Percentiles rank a stretch among this genome's conserved stretches.
These are phyloP conservation scores for Aspergillus ochraceoroseus DNA, from an alignment of 2,329 filamentous ascomycete genomes.

Conservation along the genomic window DNA sequence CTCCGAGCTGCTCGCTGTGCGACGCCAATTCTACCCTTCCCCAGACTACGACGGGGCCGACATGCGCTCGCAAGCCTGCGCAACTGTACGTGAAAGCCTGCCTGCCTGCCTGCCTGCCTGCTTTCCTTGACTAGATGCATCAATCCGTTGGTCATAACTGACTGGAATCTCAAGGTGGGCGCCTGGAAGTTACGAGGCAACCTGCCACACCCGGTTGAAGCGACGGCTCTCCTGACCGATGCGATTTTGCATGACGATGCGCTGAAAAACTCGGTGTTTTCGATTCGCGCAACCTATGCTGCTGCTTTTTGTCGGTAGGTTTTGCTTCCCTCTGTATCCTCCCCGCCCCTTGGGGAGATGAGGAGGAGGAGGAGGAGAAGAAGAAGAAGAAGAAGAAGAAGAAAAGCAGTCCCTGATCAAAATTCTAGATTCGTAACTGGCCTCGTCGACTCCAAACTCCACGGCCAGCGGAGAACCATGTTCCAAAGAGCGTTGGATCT, in stretches of 20 bases:
- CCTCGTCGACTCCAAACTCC: constrained; percentile 43
- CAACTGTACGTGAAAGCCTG: constrained; percentile 31
- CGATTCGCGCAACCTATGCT: constrained; percentile 44
- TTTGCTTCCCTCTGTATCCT: not conserved
- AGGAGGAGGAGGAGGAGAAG: no score
- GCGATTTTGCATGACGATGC: constrained; percentile 44
- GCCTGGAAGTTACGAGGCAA: constrained; percentile 45
- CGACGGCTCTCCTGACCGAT: constrained; percentile 45
- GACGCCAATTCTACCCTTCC: constrained; percentile 39
- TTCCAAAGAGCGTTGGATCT: constrained; percentile 42
- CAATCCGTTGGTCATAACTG: no score
- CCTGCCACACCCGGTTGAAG: constrained; percentile 45
- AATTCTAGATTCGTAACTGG: constrained; percentile 42
- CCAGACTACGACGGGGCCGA: constrained; percentile 33
- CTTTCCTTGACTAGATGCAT: no score
- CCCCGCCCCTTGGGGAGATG: not conserved
- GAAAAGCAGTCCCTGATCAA: constrained; percentile 1
- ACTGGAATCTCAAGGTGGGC: constrained; percentile 37
- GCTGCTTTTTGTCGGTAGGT: constrained; percentile 45
- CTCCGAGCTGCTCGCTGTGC: constrained; percentile 36
- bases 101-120: no score
- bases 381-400: not conserved
- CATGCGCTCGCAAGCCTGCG: constrained; percentile 38
- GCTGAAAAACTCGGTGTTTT: constrained; percentile 41
- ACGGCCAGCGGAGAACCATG: constrained; percentile 43